phyloP scores from a whole-genome alignment of 176 grass and related monocot species.

The Raddia guianensis region DNA sequence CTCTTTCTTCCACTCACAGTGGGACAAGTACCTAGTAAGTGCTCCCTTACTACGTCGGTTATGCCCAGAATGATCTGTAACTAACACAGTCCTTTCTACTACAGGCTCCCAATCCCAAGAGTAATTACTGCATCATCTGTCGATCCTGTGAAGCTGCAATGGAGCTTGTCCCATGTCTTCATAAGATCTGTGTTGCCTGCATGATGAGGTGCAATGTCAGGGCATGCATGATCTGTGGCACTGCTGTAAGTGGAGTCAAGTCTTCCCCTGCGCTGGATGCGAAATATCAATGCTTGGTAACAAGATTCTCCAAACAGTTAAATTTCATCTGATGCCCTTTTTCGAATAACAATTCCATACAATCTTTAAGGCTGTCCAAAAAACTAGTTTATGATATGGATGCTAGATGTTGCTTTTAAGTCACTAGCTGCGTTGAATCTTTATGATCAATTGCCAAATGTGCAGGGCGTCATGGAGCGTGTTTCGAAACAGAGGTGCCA shows the following conservation, averaged over 20 bases:
- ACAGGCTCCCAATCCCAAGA: slow-evolving; percentile 50
- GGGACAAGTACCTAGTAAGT: slow-evolving; percentile 64
- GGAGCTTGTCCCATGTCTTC: slow-evolving; percentile 60
- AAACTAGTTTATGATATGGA: background rate
- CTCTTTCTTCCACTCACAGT: slow-evolving; percentile 64
- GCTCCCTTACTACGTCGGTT: background rate
- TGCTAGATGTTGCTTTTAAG: background rate
- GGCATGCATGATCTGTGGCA: slow-evolving; percentile 57
- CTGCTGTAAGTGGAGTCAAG: slow-evolving; percentile 51
- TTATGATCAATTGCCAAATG: slow-evolving; percentile 15
- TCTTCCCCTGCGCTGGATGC: slow-evolving; percentile 46
- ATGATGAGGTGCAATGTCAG: slow-evolving; percentile 55
- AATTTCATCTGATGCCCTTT: background rate
- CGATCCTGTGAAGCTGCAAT: slow-evolving; percentile 46
- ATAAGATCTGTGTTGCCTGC: slow-evolving; percentile 62
- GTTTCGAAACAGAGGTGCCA: slow-evolving; percentile 44
- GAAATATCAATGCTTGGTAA: slow-evolving; percentile 43
- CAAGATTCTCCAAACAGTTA: slow-evolving; percentile 12
- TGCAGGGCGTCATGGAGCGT: slow-evolving; percentile 30
- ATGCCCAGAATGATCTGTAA: slow-evolving; percentile 8
- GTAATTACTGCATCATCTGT: slow-evolving; percentile 58
- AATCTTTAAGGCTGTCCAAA: background rate
- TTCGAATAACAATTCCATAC: background rate
- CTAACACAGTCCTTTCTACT: slow-evolving; percentile 26
- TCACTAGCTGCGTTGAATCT: background rate